Percentiles rank a stretch among this genome's conserved stretches.
Evolutionary conservation across 257 asterid species (phyloP).

Genomic region (Capsicum chinense): DNA sequence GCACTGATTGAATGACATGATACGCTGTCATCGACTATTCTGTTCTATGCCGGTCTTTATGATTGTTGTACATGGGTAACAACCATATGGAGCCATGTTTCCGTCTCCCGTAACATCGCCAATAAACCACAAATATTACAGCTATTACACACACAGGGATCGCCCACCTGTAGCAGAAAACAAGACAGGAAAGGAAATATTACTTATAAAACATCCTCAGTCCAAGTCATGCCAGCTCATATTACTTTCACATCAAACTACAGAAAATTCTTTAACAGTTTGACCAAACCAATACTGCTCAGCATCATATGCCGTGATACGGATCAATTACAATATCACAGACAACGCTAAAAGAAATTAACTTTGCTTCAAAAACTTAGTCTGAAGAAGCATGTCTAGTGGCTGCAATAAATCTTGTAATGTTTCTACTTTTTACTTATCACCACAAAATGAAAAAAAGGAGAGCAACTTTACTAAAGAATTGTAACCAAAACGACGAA

Average conservation of each 20-base stretch:
- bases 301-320: background rate
- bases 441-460: background rate
- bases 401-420: background rate
- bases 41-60: conserved; percentile 76
- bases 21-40: conserved; percentile 52
- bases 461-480: background rate
- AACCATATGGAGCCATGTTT: conserved; percentile 66
- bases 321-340: conserved; percentile 1
- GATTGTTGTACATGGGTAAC: conserved; percentile 72
- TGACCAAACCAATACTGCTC: background rate
- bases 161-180: conserved; percentile 79
- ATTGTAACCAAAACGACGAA: background rate
- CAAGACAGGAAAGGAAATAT: conserved; percentile 9
- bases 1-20: background rate
- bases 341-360: background rate
- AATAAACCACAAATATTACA: conserved; percentile 60
- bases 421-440: background rate
- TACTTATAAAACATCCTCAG: background rate
- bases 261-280: conserved; percentile 6
- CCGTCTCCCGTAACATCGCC: conserved; percentile 89
- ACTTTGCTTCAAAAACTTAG: conserved; percentile 17
- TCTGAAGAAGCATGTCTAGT: background rate
- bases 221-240: conserved; percentile 20
- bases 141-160: conserved; percentile 65
- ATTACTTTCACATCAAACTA: conserved; percentile 12